Evolutionary conservation across 257 asterid genomes (phyloP), one percentile per base, ranked within the genome.

Genomic region (Solanum chilense): DNA sequence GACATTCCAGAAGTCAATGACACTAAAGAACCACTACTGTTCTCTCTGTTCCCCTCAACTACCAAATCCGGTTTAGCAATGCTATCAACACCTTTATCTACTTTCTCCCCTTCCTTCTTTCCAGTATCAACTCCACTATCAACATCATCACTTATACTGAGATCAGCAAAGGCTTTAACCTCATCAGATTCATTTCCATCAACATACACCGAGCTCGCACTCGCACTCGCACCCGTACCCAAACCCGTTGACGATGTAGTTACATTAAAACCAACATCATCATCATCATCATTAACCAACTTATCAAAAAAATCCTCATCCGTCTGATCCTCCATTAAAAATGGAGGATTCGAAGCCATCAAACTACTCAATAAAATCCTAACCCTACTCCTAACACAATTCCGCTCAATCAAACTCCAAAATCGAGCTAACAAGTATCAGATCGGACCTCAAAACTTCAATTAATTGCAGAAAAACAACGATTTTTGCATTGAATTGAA

Each of bases 311-410:
- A 97, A 89, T 94, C 98, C 90, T 95, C 98, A 90, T 97, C 99
- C 31, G 97, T 92, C 88, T 91, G 94, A 95, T 97, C 99, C 98
- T 97, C 99, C 97, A 95, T 91, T 93, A 87, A 83, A 85, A 93
- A 94, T 92, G 98, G 99, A 96, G 98, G 99, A 94, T 91, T 91
- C 71, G 97, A 93, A 85, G 99, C 98, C 99, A 96, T 96, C 71
- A 18, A 37, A 33, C 45, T 84, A 90, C 64, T 56, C 25, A 56
- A 56, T 56, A 18, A 56, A 56, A 91, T 90, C 90, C 89, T 91
- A 84, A 70, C 88, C 86, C 85, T 27, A 56, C 80, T 70, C 20
- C 39, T 39, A 42, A 5, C 14, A 25, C 82, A 85, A 87, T 78
- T 45, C 27, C 84, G 75, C 88, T 52, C 87, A 81, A 73, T 73